Conservation (phyloP, 73 alveolate genomes). For the Durusdinium trenchii region DNA sequence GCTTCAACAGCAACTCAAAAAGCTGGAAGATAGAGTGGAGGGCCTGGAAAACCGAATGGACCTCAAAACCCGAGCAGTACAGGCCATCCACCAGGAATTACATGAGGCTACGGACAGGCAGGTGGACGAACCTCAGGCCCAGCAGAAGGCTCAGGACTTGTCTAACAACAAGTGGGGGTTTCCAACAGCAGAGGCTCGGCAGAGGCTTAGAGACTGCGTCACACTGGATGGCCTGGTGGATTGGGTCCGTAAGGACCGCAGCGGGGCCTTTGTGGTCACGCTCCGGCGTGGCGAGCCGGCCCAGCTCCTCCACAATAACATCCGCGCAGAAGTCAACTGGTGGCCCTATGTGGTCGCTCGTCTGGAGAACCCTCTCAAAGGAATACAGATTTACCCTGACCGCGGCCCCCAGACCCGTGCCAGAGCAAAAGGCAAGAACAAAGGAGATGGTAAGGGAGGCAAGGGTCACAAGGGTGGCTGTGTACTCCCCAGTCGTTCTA, state of each 20-base stretch:
- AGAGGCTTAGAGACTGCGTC: background rate
- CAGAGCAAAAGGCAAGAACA: background rate
- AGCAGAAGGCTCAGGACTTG: background rate
- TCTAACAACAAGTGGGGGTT: background rate
- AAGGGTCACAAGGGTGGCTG: too few species aligned
- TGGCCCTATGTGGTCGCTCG: background rate
- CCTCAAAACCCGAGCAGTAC: background rate
- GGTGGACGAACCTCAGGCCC: background rate
- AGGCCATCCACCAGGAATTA: background rate
- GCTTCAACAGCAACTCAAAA: background rate
- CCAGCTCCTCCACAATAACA: background rate
- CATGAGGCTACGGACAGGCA: background rate
- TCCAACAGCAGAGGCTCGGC: background rate
- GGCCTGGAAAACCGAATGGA: background rate
- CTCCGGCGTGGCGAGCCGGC: background rate
- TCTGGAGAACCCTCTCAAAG: background rate
- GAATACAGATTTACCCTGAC: background rate
- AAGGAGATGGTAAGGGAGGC: background rate
- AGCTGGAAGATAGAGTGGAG: background rate
- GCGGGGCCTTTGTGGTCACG: background rate
- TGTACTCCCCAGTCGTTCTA: too few species aligned
- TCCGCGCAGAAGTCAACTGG: background rate
- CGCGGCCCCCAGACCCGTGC: background rate
- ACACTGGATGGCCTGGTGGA: background rate
- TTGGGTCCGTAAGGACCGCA: background rate